Evolutionary conservation across 192 early-diverging fungal genomes (phyloP).

Genomic region (Gryganskiella cystojenkinii): DNA sequence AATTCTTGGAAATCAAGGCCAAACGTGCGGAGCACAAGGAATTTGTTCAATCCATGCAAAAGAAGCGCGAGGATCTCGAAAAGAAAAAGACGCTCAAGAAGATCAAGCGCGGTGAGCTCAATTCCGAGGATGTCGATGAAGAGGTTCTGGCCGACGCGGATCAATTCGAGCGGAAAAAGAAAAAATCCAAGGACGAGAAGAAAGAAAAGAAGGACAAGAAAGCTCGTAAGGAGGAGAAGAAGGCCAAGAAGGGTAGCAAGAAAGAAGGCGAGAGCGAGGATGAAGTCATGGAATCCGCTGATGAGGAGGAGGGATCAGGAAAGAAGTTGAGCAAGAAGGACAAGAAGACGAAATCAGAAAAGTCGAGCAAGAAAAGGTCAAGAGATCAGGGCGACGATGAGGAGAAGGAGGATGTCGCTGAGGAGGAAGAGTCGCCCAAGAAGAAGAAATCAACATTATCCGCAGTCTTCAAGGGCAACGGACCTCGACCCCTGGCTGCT

Average conservation of each 20-base stretch:
- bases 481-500: constrained; percentile 48
- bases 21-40: constrained; percentile 67
- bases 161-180: constrained; percentile 40
- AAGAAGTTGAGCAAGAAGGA: background rate
- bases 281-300: constrained; percentile 1
- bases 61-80: constrained; percentile 60
- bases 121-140: constrained; percentile 23
- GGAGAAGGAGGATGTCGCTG: background rate
- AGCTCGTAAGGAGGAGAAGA: constrained; percentile 30
- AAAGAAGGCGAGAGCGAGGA: constrained; percentile 7
- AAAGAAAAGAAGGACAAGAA: constrained; percentile 41
- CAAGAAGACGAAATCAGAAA: constrained; percentile 3
- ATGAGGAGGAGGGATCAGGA: constrained; percentile 9
- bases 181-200: constrained; percentile 17
- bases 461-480: constrained; percentile 46
- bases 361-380: constrained; percentile 15
- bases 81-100: constrained; percentile 52
- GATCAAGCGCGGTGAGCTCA: constrained; percentile 43
- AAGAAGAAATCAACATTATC: constrained; percentile 41
- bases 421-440: constrained; percentile 2
- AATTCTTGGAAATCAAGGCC: constrained; percentile 73
- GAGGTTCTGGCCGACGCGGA: constrained; percentile 23
- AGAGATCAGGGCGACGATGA: too few species aligned
- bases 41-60: constrained; percentile 57
- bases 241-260: constrained; percentile 14